Evolutionary conservation across 2,329 filamentous ascomycete species (phyloP), one percentile per base, ranked within the genome.

Genomic region (Corniculantispora saksenae): DNA sequence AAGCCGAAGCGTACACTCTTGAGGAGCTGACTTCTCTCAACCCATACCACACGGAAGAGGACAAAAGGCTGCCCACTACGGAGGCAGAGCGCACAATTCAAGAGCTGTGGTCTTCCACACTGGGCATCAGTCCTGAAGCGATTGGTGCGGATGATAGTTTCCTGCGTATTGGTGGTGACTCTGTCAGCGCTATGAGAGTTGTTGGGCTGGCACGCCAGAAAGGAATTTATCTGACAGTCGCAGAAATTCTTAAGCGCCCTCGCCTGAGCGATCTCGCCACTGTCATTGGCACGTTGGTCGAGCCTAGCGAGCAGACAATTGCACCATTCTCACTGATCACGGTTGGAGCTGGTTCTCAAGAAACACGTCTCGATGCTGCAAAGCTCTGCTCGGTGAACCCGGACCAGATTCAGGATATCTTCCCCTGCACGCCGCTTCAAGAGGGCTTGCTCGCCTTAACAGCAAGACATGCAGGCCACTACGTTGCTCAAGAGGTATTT

Each of bases 161-260:
- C 35, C 15, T 64, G 35, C 29, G 43, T 7, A 38, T 64, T 2
- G 62, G 55, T 3, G 62, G 62, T 15, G 82, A 85, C 70, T 85
- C 83, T 0, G 75, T 84, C 4, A 75, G 77, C 3, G 82, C 83
- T 1, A 84, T 84, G 82, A 79, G 77, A 66, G 74, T 84, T 0
- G 81, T 83, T 0, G 76, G 81, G 0, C 72, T 76, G 10, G 78
- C 81, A 1, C 76, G 79, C 35, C 74, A 73, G 3, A 70, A 71
- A 25, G 76, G 76, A 4, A 70, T 83, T n/a, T 67, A 73, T 0
- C 70, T 84, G 32, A 81, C 79, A 0, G 81, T 84, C 0, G 78
- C 79, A 0, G 77, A 76, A 48, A 77, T 83, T 60, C 83, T 84
- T 65, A 76, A 74, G 35, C 74, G 79, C 29, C 81, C 82, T 0